Evolutionary conservation across 805 yeast genomes (phyloP), one percentile per base, ranked within the genome.

Genomic region (Saturnispora zaruensis): DNA sequence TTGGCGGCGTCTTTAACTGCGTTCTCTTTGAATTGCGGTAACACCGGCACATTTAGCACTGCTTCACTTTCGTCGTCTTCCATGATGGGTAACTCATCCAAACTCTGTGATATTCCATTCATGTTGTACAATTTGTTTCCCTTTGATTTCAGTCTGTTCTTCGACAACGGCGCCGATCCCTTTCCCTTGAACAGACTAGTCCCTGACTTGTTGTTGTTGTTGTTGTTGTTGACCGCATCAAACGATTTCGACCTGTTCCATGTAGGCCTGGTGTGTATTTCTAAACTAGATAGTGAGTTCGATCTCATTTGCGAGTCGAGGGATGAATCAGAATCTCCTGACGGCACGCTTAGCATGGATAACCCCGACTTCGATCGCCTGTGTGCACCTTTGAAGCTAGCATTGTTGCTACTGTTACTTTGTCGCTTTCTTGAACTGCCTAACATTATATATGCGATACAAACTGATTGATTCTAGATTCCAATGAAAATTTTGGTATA

Each of bases 21-120:
- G 28, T 33, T 23, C 4, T 47, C 8, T 47, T 37, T 46, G 50
- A 64, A 64, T 11, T 54, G 49, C 0, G 68, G 67, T 11, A 65
- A 47, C 16, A 57, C 44, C 2, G 67, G 68, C 2, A 62, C 59
- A 25, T 44, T 44, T 9, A 52, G 34, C 5, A 54, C 62, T 0
- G 51, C 49, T n/a, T 58, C 67, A 28, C 55, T 55, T 43, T 65
- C 69, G 45, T 63, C 65, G 41, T 63, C 66, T 51, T 65, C 69
- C 44, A 62, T 47, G 11, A 63, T 60, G 0, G 66, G 66, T 1
- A 59, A 52, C 8, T 55, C 57, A 34, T 62, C 63, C 4, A 52
- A 16, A 28, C 46, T 42, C 14, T 48, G 51, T 3, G 51, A 44
- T 14, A 43, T 21, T 3, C 43, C 36, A 13, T 41, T 41, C 23